phyloP scores from a whole-genome alignment of 345 rosid genomes.

The Sisymbrium altissimum region DNA sequence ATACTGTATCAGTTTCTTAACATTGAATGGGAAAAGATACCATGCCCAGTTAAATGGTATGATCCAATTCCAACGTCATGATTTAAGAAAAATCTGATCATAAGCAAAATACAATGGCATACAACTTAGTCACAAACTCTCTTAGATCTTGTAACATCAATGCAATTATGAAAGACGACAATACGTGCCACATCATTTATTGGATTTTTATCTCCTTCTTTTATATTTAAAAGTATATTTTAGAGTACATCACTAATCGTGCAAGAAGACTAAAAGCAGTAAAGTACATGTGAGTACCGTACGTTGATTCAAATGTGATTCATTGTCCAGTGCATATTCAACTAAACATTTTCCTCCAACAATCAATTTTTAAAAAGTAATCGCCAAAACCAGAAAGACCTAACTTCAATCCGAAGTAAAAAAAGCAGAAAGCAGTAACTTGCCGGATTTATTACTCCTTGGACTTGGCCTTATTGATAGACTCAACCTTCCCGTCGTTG shows the following conservation, averaged over 20 bases:
- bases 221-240: background rate
- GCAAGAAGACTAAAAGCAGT: background rate
- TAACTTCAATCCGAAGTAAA: conserved; percentile 22
- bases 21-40: too few species aligned
- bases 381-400: background rate
- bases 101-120: too few species aligned
- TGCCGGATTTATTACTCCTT: background rate
- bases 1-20: too few species aligned
- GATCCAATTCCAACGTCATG: too few species aligned
- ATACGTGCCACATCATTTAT: background rate
- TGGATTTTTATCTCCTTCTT: background rate
- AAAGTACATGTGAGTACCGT: background rate
- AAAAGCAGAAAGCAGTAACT: background rate
- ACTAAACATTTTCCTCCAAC: background rate
- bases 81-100: too few species aligned
- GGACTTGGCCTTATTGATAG: conserved; percentile 49
- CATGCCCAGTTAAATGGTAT: too few species aligned
- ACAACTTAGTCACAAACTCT: too few species aligned
- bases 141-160: background rate
- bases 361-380: background rate
- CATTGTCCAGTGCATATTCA: background rate
- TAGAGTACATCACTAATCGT: background rate
- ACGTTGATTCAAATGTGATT: background rate
- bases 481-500: conserved; percentile 92
- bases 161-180: background rate